phyloP scores from a whole-genome alignment of 2,329 filamentous ascomycete genomes.

The Cercospora zeina region DNA sequence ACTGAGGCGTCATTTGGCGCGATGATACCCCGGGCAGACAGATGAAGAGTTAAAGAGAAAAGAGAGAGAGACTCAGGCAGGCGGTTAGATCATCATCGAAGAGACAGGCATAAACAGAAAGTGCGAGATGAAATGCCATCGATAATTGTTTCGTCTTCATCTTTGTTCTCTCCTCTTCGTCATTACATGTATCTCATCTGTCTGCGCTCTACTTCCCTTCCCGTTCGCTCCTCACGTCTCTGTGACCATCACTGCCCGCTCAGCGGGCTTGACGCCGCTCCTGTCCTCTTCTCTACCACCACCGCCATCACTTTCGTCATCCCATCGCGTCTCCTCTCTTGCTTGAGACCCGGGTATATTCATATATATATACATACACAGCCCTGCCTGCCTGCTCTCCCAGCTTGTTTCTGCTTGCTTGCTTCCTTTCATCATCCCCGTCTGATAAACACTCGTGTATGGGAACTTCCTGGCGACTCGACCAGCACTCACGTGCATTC shows the following conservation, averaged over 20 bases:
- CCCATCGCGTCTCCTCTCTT: not conserved
- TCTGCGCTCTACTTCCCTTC: not conserved
- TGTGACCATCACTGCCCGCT: not conserved
- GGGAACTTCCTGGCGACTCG: not conserved
- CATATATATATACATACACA: constrained; percentile 2
- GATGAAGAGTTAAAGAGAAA: too few relatives aligned
- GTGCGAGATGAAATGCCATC: not conserved
- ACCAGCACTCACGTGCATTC: not conserved
- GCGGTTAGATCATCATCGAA: not conserved
- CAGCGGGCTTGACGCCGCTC: not conserved
- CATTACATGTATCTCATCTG: constrained; percentile 4
- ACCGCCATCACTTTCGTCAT: not conserved
- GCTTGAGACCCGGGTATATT: not conserved
- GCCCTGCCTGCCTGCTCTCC: not conserved
- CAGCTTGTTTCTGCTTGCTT: not conserved
- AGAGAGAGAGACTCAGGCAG: not conserved
- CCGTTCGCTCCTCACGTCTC: not conserved
- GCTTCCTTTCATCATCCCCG: too few relatives aligned
- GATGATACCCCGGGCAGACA: constrained; percentile 1
- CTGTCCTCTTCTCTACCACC: not conserved
- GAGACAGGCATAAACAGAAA: not conserved
- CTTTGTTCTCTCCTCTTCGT: not conserved
- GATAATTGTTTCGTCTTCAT: not conserved
- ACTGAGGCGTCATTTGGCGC: not conserved
- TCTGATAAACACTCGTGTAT: not conserved